Evolutionary conservation across 306 rosid genomes (phyloP).

Genomic region (Senna siamea): DNA sequence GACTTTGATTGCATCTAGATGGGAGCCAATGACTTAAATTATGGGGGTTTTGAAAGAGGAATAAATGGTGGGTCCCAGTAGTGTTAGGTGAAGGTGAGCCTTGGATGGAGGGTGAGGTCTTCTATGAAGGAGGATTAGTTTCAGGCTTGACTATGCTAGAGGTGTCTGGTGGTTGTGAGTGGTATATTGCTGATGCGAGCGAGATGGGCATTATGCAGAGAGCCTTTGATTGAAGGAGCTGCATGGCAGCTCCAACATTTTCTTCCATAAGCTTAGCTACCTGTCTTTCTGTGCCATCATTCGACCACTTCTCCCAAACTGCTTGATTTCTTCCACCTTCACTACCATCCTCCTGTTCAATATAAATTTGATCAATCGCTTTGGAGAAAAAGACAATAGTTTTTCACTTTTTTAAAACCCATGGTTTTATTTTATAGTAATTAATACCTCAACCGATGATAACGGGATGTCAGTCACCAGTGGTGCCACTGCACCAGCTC

Average conservation of each 20-base stretch:
- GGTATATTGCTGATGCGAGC: slow-evolving; percentile 89
- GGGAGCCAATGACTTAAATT: slow-evolving; percentile 46
- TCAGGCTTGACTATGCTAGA: slow-evolving; percentile 82
- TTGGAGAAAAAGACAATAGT: not conserved
- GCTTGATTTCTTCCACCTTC: slow-evolving; percentile 89
- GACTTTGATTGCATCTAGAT: slow-evolving; percentile 86
- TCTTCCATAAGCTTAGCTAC: slow-evolving; percentile 97
- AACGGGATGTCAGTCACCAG: slow-evolving; percentile 90
- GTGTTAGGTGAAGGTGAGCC: slow-evolving; percentile 44
- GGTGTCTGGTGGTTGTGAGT: slow-evolving; percentile 81
- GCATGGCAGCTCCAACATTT: slow-evolving; percentile 95
- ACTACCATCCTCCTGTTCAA: slow-evolving; percentile 73
- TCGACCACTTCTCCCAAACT: slow-evolving; percentile 96
- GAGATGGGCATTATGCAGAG: slow-evolving; percentile 97
- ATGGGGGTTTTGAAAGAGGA: slow-evolving; percentile 54
- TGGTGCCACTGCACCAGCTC: slow-evolving; percentile 99
- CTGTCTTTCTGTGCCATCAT: slow-evolving; percentile 86
- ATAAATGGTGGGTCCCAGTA: slow-evolving; percentile 53
- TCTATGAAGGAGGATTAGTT: slow-evolving; percentile 77
- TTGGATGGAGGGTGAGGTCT: slow-evolving; percentile 30
- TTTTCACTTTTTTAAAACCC: not conserved
- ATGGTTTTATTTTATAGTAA: not conserved
- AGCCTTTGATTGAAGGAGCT: slow-evolving; percentile 90
- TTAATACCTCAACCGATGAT: slow-evolving; percentile 86
- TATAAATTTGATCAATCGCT: slow-evolving; percentile 19